Percentiles rank a stretch among this genome's conserved stretches.
Evolutionary conservation across 805 yeast species (phyloP).

Genomic region (Hanseniaspora lachancei): DNA sequence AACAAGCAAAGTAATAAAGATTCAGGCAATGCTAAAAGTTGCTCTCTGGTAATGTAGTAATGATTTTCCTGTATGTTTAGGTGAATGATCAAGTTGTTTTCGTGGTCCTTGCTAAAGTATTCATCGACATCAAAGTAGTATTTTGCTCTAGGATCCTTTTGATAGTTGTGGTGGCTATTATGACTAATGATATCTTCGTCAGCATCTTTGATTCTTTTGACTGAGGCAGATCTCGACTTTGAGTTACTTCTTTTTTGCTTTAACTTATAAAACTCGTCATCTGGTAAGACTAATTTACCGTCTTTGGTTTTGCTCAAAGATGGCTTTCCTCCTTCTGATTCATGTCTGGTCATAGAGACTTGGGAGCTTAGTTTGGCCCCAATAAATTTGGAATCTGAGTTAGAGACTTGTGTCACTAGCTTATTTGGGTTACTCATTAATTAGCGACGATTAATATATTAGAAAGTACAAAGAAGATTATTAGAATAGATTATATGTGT

Average conservation of each 20-base stretch:
- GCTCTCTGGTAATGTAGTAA: slow-evolving; percentile 74
- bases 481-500: too few species aligned
- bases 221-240: neutral
- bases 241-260: neutral
- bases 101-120: slow-evolving; percentile 11
- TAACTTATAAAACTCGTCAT: neutral
- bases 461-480: too few species aligned
- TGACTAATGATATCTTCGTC: slow-evolving; percentile 1
- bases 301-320: neutral
- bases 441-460: too few species aligned
- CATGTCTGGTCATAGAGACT: slow-evolving; percentile 8
- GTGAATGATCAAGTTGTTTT: slow-evolving; percentile 42
- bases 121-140: slow-evolving; percentile 8
- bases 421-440: slow-evolving; percentile 8
- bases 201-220: neutral
- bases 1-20: slow-evolving; percentile 72
- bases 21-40: slow-evolving; percentile 84
- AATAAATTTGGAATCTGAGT: slow-evolving; percentile 2
- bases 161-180: neutral
- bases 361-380: slow-evolving; percentile 11
- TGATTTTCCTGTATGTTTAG: slow-evolving; percentile 62
- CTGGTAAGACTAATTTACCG: slow-evolving; percentile 12
- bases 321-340: slow-evolving; percentile 6
- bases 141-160: slow-evolving; percentile 9
- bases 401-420: slow-evolving; percentile 11